A percentile compares a stretch with the other conserved stretches of the same genome.
These are phyloP conservation scores for Dictyostelium firmibasis DNA, from an alignment of 78 protist species.

Conservation along the genomic window DNA sequence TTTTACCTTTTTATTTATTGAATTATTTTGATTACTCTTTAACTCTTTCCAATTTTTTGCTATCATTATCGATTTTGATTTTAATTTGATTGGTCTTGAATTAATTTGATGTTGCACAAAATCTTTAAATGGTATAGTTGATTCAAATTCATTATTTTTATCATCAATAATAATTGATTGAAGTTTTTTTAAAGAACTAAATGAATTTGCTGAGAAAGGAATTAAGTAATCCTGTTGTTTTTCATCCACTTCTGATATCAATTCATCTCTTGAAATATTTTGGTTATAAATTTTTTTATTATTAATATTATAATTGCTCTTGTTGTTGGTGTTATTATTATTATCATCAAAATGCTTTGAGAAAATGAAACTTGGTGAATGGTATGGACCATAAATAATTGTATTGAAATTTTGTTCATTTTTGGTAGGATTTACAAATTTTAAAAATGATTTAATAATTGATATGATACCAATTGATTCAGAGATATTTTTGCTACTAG, in stretches of 20 bases:
- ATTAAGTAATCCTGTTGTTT: neutral
- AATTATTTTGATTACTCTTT: neutral
- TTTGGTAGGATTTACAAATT: neutral
- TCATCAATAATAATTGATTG: neutral
- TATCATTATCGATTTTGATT: neutral
- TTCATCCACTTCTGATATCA: neutral
- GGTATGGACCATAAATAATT: neutral
- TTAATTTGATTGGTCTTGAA: neutral
- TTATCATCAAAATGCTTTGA: neutral
- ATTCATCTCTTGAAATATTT: neutral
- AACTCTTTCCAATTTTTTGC: conserved; percentile 17
- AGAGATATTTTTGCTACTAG: neutral
- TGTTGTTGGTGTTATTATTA: too few relatives aligned
- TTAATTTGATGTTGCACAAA: conserved; percentile 12
- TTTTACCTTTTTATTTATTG: neutral
- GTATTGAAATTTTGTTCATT: neutral
- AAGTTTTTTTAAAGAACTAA: conserved; percentile 13
- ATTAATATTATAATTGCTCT: neutral
- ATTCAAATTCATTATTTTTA: neutral
- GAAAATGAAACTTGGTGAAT: neutral
- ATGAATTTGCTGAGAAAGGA: conserved; percentile 24
- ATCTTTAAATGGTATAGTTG: neutral
- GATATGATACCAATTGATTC: neutral
- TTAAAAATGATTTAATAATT: neutral
- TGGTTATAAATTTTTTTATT: neutral